Conservation (phyloP, 1,284 basidiomycete species). For the Tylopilus orsonianus region DNA sequence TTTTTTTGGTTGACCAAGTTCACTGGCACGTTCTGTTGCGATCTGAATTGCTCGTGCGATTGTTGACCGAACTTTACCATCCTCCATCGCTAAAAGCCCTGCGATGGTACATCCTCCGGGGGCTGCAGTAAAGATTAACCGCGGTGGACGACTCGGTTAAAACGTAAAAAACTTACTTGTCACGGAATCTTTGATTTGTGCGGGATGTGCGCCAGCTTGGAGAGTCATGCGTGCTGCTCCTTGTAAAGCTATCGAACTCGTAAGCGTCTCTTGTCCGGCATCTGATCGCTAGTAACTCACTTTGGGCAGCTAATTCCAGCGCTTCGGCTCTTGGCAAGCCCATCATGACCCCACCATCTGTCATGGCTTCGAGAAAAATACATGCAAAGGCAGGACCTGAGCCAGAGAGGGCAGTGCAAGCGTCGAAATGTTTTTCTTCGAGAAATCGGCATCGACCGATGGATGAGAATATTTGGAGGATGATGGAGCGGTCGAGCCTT, state of each 20-base stretch:
- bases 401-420: conserved; percentile 94
- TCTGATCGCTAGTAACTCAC: conserved; percentile 50
- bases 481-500: conserved; percentile 70
- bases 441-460: conserved; percentile 93
- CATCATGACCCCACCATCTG: conserved; percentile 99
- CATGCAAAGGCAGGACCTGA: conserved; percentile 97
- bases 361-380: conserved; percentile 97
- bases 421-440: conserved; percentile 98
- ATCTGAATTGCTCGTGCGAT: conserved; percentile 96
- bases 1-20: conserved; percentile 67
- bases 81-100: conserved; percentile 91
- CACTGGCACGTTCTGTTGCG: conserved; percentile 84
- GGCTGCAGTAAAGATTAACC: conserved; percentile 48
- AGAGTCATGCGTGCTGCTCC: conserved; percentile 97
- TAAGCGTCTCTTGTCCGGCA: not conserved
- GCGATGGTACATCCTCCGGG: conserved; percentile 99
- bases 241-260: conserved; percentile 72
- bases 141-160: not conserved
- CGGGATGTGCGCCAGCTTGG: conserved; percentile 86
- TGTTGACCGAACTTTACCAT: conserved; percentile 90
- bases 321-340: conserved; percentile 93
- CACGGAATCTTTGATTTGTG: conserved; percentile 96
- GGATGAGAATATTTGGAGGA: conserved; percentile 91
- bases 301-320: conserved; percentile 93
- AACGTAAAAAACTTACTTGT: conserved; percentile 73